Evolutionary conservation across 2,329 filamentous ascomycete species (phyloP), one percentile per base, ranked within the genome.

Genomic region (Xenosphaeropsis pyriputrescens): DNA sequence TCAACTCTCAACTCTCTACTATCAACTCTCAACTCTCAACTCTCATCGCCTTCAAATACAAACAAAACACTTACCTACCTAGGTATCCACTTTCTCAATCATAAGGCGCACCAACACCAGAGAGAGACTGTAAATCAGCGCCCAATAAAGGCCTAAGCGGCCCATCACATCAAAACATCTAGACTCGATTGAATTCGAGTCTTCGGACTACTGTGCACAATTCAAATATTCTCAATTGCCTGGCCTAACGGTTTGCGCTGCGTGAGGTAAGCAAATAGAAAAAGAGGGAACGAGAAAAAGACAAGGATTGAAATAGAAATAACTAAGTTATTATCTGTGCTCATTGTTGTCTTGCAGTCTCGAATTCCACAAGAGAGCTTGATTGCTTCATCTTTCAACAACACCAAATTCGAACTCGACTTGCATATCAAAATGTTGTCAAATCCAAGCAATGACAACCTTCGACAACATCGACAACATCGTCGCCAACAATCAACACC

Each of bases 401-500:
- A 53, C 57, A 63, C 65, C 62, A 52, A 47, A 60, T 75, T 77
- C 77, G 76, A 74, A 80, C 75, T 82, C 70, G 67, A 74, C 73
- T 41, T 54, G 53, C 70, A 75, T 70, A 9, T 68, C 65, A 72
- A 68, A 63, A 88, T 88, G 83, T 78, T 86, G 77, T 82, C 81
- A 64, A 77, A 79, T 67, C 68, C 74, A 58, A 68, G 72, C 55
- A 75, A 70, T 63, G 76, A 68, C 68, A 75, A 85, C 67, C 78
- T 84, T 58, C 71, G 72, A 61, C 77, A 77, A 60, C 74, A 78
- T 59, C 74, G 75, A 64, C 71, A 75, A 62, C 85, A 93, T 65
- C 74, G 84, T 60, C 81, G 86, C 64, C 85, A 93, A 67, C 79
- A 84, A 55, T 94, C 86, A 54, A 89, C 83, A 55, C 83, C 84